Base-by-base conservation (phyloP, 106 monocot genomes). In the Gastrodia elata region DNA sequence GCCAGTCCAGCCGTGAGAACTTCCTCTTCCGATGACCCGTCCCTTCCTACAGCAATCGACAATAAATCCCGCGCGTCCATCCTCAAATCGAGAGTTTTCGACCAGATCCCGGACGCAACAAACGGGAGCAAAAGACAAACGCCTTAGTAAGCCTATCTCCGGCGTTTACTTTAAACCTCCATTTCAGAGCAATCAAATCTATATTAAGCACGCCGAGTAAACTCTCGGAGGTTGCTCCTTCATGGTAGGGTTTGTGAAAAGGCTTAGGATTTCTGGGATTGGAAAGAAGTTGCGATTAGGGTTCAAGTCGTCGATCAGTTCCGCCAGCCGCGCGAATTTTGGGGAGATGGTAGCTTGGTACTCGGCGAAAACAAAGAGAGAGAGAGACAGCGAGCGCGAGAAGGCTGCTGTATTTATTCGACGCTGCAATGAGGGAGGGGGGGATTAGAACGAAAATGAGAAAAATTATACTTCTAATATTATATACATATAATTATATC, bases 41-140 rank as follows among this genome's bases (percentile, higher is more conserved):
- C 82, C 69, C 44, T 78, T 28, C 67, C 76, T 38, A 41, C 42
- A 69, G 38, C 72, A 24, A 15, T 37, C 26, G 34, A 61, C 32
- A 27, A 67, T 15, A 67, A 68, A 68, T 73, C 74, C 73, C 79
- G 49, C 27, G 48, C 55, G 4, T 79, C 79, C 79, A 79, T 79
- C 71, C 55, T 52, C 67, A 68, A 33, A 73, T 78, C 61, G 13
- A 39, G 0, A 44, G 76, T 13, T 64, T 37, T 64, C 61, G 68
- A 49, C 49, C 76, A 26, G 40, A 41, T 58, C 76, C 24, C 52
- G 11, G 25, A 4, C 41, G 57, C 5, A 71, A 76, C 8, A 70
- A 59, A 39, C 57, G 32, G 6, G 32, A 39, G 1, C 30, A 70
- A 27, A 8, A 40, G 10, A 33, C n/a, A 1, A 55, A 37, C 27